phyloP scores from a whole-genome alignment of 2,329 filamentous ascomycete species.

The Knoxdaviesia capensis region DNA sequence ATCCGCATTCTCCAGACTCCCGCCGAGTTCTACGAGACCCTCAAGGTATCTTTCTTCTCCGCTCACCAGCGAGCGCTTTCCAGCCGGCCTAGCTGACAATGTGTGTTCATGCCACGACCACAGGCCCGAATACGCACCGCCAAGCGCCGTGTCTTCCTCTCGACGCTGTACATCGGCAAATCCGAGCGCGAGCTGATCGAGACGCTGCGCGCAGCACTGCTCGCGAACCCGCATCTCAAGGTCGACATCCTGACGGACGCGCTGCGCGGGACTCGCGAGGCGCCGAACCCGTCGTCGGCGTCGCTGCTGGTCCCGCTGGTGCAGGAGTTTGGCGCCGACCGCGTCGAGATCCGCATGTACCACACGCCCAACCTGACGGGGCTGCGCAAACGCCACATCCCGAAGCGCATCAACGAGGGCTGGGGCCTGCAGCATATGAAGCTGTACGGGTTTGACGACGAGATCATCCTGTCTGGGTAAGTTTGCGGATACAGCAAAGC shows the following conservation, averaged over 20 bases:
- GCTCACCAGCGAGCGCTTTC: neutral
- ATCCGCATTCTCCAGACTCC: slow-evolving; percentile 65
- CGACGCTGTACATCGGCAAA: slow-evolving; percentile 93
- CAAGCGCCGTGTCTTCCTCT: slow-evolving; percentile 65
- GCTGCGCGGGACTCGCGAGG: slow-evolving; percentile 76
- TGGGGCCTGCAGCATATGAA: slow-evolving; percentile 99
- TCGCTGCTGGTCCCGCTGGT: slow-evolving; percentile 75
- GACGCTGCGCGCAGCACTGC: slow-evolving; percentile 55
- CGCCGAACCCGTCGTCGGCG: slow-evolving; percentile 67
- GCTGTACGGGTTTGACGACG: slow-evolving; percentile 85
- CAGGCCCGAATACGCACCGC: slow-evolving; percentile 67
- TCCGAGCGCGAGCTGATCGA: slow-evolving; percentile 78
- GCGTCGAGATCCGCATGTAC: slow-evolving; percentile 91
- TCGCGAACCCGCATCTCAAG: slow-evolving; percentile 52
- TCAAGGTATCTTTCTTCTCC: slow-evolving; percentile 44
- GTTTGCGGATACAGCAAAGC: slow-evolving; percentile 4
- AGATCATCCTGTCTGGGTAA: slow-evolving; percentile 82
- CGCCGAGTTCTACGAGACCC: slow-evolving; percentile 71
- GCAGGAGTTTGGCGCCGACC: slow-evolving; percentile 58
- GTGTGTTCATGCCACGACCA: neutral
- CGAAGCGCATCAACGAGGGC: slow-evolving; percentile 84
- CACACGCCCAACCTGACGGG: slow-evolving; percentile 93
- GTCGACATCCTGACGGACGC: slow-evolving; percentile 85
- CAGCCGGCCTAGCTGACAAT: neutral
- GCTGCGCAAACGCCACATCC: slow-evolving; percentile 62